These are phyloP conservation scores for Lipomyces kockii DNA, from an alignment of 805 yeast genomes.

Conservation along the genomic window DNA sequence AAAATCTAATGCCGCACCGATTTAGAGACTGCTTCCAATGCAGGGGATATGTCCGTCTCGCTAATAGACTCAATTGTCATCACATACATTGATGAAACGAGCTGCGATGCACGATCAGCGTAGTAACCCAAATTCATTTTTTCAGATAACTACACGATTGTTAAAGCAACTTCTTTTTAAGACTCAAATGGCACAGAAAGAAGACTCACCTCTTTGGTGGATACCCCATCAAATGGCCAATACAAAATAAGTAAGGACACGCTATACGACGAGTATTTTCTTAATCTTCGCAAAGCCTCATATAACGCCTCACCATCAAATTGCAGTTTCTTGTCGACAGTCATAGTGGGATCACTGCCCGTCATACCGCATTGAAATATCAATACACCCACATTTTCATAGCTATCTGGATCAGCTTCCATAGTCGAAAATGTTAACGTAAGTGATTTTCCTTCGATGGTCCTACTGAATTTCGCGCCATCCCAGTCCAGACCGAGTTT, in stretches of 20 bases:
- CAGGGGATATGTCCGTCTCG: slow-evolving; percentile 19
- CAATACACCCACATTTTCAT: slow-evolving; percentile 51
- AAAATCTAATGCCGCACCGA: slow-evolving; percentile 19
- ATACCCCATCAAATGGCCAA: slow-evolving; percentile 46
- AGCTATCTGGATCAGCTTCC: slow-evolving; percentile 50
- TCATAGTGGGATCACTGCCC: slow-evolving; percentile 31
- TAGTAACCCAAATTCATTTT: slow-evolving; percentile 15
- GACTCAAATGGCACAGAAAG: background rate
- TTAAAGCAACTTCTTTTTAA: background rate
- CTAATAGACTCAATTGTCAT: slow-evolving; percentile 20
- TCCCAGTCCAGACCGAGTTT: slow-evolving; percentile 51
- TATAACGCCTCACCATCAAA: slow-evolving; percentile 49
- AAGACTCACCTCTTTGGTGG: slow-evolving; percentile 20
- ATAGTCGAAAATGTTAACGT: slow-evolving; percentile 50
- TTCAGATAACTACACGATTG: slow-evolving; percentile 12
- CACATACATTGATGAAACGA: slow-evolving; percentile 19
- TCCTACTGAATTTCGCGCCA: slow-evolving; percentile 44
- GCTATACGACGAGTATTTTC: slow-evolving; percentile 48
- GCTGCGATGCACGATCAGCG: slow-evolving; percentile 6
- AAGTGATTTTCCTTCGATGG: slow-evolving; percentile 43
- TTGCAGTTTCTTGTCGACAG: slow-evolving; percentile 44
- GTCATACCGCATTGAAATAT: slow-evolving; percentile 59
- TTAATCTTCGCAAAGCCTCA: slow-evolving; percentile 47
- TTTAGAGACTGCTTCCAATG: slow-evolving; percentile 23
- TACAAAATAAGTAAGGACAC: slow-evolving; percentile 50